Percentiles rank a stretch among this genome's conserved stretches.
Evolutionary conservation across 1,139 yeast genomes (phyloP).

Genomic region (Meyerozyma guilliermondii): DNA sequence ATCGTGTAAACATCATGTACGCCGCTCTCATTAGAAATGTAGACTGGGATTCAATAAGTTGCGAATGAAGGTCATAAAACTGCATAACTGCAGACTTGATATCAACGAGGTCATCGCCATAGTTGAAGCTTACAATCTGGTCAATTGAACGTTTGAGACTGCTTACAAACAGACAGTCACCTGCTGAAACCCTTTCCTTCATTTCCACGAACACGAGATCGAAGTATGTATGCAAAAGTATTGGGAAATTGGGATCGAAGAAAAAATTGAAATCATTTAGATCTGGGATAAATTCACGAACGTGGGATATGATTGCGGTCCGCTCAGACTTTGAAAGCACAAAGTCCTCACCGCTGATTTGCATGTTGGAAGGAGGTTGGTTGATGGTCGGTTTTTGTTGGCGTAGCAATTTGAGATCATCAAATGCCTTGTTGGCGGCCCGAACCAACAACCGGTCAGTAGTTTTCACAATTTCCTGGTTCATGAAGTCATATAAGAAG

Average conservation of each 20-base stretch:
- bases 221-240: conserved; percentile 19
- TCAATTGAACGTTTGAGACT: conserved; percentile 18
- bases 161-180: conserved; percentile 21
- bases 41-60: conserved; percentile 7
- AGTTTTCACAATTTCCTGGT: conserved; percentile 11
- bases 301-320: neutral
- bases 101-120: conserved; percentile 15
- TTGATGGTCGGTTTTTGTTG: neutral
- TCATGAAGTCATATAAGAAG: conserved; percentile 16
- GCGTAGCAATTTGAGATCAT: neutral
- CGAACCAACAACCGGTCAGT: conserved; percentile 9
- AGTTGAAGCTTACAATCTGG: conserved; percentile 26
- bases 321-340: neutral
- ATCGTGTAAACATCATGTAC: conserved; percentile 10
- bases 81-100: conserved; percentile 19
- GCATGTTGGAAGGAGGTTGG: neutral
- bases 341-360: neutral
- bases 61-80: conserved; percentile 19
- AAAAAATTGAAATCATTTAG: conserved; percentile 22
- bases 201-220: conserved; percentile 15
- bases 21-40: conserved; percentile 29
- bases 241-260: conserved; percentile 22
- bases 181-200: conserved; percentile 15
- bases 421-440: neutral
- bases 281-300: neutral